Percentiles rank a stretch among this genome's conserved stretches.
phyloP scores from a whole-genome alignment of 2,329 filamentous ascomycete species.

The Penicillium sp. region DNA sequence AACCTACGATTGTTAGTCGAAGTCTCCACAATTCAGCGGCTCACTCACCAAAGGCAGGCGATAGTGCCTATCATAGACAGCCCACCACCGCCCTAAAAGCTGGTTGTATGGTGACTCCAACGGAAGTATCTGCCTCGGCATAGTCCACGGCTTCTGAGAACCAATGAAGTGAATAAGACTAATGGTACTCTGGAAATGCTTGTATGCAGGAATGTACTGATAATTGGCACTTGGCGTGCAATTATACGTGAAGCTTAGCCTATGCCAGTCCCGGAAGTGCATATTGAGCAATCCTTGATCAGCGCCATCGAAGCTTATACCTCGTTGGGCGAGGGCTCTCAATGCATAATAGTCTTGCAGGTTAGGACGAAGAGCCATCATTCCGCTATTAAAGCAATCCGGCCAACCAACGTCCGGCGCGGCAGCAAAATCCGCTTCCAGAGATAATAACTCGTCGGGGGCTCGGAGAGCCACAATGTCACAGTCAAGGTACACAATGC shows the following conservation, averaged over 20 bases:
- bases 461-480: slow-evolving; percentile 88
- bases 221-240: slow-evolving; percentile 95
- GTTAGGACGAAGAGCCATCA: slow-evolving; percentile 87
- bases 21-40: neutral
- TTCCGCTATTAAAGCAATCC: slow-evolving; percentile 95
- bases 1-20: slow-evolving; percentile 2
- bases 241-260: slow-evolving; percentile 93
- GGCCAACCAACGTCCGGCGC: slow-evolving; percentile 97
- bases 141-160: slow-evolving; percentile 79
- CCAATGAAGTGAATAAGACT: slow-evolving; percentile 95
- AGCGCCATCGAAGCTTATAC: slow-evolving; percentile 93
- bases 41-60: slow-evolving; percentile 37
- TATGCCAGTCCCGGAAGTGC: slow-evolving; percentile 82
- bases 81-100: slow-evolving; percentile 86
- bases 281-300: slow-evolving; percentile 95
- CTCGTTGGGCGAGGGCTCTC: slow-evolving; percentile 74
- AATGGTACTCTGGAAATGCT: slow-evolving; percentile 85
- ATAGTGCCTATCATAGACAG: slow-evolving; percentile 87
- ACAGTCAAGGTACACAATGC: slow-evolving; percentile 91
- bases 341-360: slow-evolving; percentile 84
- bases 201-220: slow-evolving; percentile 93
- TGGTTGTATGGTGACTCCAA: slow-evolving; percentile 63
- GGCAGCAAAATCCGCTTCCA: slow-evolving; percentile 60
- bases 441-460: slow-evolving; percentile 84
- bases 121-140: slow-evolving; percentile 44